These are phyloP conservation scores for Claviceps africana DNA, from an alignment of 2,329 filamentous ascomycete species.

Conservation along the genomic window DNA sequence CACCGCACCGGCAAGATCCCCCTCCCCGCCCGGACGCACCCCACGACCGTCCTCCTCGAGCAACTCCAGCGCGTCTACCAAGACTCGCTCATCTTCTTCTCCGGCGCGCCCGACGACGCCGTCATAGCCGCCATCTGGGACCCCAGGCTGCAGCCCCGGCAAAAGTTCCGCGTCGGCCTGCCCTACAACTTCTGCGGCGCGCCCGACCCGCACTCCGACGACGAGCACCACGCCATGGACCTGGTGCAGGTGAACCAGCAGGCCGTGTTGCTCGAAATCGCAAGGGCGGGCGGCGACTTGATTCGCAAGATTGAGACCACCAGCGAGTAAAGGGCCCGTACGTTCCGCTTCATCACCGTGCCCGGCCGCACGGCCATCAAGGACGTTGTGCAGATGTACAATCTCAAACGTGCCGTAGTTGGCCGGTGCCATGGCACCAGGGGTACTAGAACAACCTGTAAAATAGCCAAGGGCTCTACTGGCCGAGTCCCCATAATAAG, in stretches of 20 bases:
- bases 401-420: no score
- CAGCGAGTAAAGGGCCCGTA: constrained; percentile 8
- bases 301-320: constrained; percentile 49
- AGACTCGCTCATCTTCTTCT: constrained; percentile 66
- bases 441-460: no score
- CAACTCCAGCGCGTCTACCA: constrained; percentile 57
- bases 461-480: no score
- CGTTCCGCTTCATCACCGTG: no score
- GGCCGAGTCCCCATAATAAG: no score
- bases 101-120: constrained; percentile 43
- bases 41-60: constrained; percentile 46
- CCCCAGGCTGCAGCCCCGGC: constrained; percentile 31
- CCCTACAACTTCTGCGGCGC: constrained; percentile 40
- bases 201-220: constrained; percentile 11
- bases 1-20: constrained; percentile 32
- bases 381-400: no score
- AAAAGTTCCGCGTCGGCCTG: constrained; percentile 57
- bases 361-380: no score
- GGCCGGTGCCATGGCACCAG: no score
- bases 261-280: constrained; percentile 60
- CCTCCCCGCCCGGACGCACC: constrained; percentile 42
- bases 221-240: constrained; percentile 19
- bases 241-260: constrained; percentile 51
- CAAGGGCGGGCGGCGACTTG: constrained; percentile 51
- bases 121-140: constrained; percentile 47